Percentiles rank a stretch among this genome's conserved stretches.
phyloP scores from a whole-genome alignment of 208 protist species.

The Strigomonas galati region DNA sequence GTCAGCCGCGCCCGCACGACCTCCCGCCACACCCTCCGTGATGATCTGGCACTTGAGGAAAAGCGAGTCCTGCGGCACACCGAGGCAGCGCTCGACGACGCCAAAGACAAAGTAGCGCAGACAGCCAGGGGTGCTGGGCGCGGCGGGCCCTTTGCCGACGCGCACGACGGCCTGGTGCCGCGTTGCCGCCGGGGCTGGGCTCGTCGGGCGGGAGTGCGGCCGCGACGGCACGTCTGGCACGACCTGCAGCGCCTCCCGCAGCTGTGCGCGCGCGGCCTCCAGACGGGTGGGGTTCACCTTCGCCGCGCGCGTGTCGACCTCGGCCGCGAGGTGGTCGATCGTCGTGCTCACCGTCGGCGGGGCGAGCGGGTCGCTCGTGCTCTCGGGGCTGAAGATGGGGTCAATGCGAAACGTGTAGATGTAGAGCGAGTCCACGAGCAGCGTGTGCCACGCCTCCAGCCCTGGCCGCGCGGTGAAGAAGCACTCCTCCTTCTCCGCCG shows the following conservation, averaged over 20 bases:
- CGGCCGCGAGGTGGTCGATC: slow-evolving; percentile 3
- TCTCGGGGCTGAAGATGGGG: slow-evolving; percentile 19
- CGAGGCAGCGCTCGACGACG: slow-evolving; percentile 50
- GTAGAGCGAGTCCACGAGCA: slow-evolving; percentile 64
- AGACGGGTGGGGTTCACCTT: background rate
- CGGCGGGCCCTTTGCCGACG: background rate
- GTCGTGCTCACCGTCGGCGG: background rate
- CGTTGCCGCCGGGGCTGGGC: background rate
- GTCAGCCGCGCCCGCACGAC: slow-evolving; percentile 7
- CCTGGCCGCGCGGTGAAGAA: slow-evolving; percentile 64
- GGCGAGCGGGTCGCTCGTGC: background rate
- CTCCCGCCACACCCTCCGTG: slow-evolving; percentile 17
- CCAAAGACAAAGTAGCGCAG: slow-evolving; percentile 42
- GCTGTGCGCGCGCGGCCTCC: slow-evolving; percentile 4
- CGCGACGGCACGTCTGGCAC: background rate
- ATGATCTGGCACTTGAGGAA: slow-evolving; percentile 50
- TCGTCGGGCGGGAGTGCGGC: background rate
- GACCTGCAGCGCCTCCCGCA: background rate
- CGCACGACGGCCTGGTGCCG: background rate
- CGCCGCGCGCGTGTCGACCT: background rate
- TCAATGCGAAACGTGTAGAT: slow-evolving; percentile 63
- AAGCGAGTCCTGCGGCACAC: slow-evolving; percentile 39
- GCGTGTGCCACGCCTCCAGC: slow-evolving; percentile 60
- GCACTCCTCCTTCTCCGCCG: slow-evolving; percentile 38
- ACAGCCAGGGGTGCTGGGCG: background rate